phyloP scores from a whole-genome alignment of 2,329 filamentous ascomycete species.

The Fusarium temperatum region DNA sequence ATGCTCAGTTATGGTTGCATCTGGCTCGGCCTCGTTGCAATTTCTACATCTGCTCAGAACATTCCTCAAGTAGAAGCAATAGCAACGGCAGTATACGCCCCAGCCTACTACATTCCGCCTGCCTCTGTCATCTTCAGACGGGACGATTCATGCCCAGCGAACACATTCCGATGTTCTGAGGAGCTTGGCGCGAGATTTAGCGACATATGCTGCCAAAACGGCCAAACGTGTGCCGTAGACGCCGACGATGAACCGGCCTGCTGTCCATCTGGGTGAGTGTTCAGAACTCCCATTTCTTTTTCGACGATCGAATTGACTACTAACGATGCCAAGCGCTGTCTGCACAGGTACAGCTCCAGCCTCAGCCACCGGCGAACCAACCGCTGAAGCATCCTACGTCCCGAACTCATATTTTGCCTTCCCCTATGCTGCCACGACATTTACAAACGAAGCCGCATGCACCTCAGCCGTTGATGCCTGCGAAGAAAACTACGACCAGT shows the following conservation, averaged over 20 bases:
- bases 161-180: constrained; percentile 61
- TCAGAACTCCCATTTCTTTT: not conserved
- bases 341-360: constrained; percentile 65
- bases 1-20: constrained; percentile 36
- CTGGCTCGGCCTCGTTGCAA: constrained; percentile 35
- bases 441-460: constrained; percentile 61
- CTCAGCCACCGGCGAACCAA: constrained; percentile 48
- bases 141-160: constrained; percentile 54
- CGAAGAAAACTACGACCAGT: constrained; percentile 62
- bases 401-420: constrained; percentile 68
- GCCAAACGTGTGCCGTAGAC: constrained; percentile 61
- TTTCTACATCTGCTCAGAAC: constrained; percentile 28
- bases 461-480: constrained; percentile 61
- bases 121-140: constrained; percentile 40
- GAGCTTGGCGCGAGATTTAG: constrained; percentile 56
- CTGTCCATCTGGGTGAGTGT: constrained; percentile 61
- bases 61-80: constrained; percentile 29
- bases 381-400: constrained; percentile 59
- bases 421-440: constrained; percentile 64
- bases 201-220: constrained; percentile 61
- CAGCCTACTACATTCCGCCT: constrained; percentile 32
- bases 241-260: constrained; percentile 60
- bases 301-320: not conserved
- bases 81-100: constrained; percentile 22
- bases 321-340: constrained; percentile 54